Percentiles rank a stretch among this genome's conserved stretches.
These are phyloP conservation scores for Diplosphaera chodatii DNA, from an alignment of 139 green algal genomes.

Conservation along the genomic window DNA sequence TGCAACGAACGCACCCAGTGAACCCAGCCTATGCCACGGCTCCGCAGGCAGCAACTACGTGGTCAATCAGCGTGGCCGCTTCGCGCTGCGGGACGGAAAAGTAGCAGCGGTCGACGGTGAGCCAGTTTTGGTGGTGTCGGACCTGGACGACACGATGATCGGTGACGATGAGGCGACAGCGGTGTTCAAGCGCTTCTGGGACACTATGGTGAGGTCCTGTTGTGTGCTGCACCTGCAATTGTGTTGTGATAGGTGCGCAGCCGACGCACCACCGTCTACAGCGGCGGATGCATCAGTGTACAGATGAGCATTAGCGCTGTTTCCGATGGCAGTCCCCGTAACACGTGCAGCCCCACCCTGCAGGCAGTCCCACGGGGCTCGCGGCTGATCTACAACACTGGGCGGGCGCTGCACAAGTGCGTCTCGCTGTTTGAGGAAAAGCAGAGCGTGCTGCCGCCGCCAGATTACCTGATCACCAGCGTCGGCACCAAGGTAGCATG, in stretches of 20 bases:
- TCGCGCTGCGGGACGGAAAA: conserved; percentile 11
- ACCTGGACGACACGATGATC: conserved; percentile 64
- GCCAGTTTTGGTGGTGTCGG: conserved; percentile 24
- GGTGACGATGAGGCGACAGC: conserved; percentile 60
- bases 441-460: conserved; percentile 45
- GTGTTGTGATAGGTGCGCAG: no score
- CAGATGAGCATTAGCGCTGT: no score
- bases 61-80: conserved; percentile 12
- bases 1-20: no score
- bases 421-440: conserved; percentile 50
- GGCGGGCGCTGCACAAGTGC: conserved; percentile 49
- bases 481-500: conserved; percentile 76
- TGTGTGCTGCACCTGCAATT: no score
- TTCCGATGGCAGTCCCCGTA: no score
- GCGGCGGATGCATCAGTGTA: no score
- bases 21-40: not conserved
- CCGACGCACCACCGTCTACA: no score
- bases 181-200: conserved; percentile 42
- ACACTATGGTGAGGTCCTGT: conserved; percentile 15
- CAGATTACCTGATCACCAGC: conserved; percentile 70
- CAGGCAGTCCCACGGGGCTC: conserved; percentile 3
- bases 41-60: conserved; percentile 24
- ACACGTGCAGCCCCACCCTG: no score
- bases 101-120: conserved; percentile 1
- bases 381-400: conserved; percentile 37